These are phyloP conservation scores for Cunninghamia lanceolata DNA, from an alignment of 75 land plant species.

Conservation along the genomic window DNA sequence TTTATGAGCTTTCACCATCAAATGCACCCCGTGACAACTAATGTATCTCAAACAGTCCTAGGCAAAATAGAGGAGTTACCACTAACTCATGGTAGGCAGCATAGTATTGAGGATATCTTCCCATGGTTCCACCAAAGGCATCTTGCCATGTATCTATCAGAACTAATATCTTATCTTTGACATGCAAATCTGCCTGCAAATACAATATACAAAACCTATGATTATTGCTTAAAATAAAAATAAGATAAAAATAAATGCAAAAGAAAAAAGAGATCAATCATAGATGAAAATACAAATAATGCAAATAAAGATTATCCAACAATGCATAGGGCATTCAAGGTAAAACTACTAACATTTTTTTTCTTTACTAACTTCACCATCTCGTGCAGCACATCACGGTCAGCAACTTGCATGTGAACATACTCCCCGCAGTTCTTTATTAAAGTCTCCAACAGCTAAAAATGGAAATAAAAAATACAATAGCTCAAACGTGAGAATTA, in stretches of 20 bases:
- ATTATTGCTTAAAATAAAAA: not conserved
- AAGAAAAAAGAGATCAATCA: not conserved
- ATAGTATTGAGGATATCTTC: conserved; percentile 95
- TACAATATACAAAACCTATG: not conserved
- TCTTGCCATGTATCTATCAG: conserved; percentile 96
- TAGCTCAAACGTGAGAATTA: not conserved
- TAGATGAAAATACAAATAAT: not conserved
- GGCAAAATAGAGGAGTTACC: conserved; percentile 33
- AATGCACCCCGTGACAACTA: not conserved
- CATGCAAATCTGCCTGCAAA: conserved; percentile 81
- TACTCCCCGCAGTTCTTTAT: conserved; percentile 91
- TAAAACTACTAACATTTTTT: conserved; percentile 41
- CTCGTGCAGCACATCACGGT: conserved; percentile 77
- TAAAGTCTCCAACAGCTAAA: conserved; percentile 80
- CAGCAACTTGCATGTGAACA: conserved; percentile 93
- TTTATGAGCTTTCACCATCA: not conserved
- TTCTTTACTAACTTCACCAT: conserved; percentile 91
- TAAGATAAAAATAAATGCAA: not conserved
- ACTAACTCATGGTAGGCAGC: conserved; percentile 82
- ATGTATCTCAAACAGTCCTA: not conserved
- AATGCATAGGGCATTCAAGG: not conserved
- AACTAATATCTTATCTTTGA: conserved; percentile 81
- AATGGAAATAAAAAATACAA: not conserved
- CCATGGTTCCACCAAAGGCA: conserved; percentile 93
- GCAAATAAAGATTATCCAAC: not conserved